Percentiles rank a stretch among this genome's conserved stretches.
These are phyloP conservation scores for Salvia splendens DNA, from an alignment of 257 asterid species.

Conservation along the genomic window DNA sequence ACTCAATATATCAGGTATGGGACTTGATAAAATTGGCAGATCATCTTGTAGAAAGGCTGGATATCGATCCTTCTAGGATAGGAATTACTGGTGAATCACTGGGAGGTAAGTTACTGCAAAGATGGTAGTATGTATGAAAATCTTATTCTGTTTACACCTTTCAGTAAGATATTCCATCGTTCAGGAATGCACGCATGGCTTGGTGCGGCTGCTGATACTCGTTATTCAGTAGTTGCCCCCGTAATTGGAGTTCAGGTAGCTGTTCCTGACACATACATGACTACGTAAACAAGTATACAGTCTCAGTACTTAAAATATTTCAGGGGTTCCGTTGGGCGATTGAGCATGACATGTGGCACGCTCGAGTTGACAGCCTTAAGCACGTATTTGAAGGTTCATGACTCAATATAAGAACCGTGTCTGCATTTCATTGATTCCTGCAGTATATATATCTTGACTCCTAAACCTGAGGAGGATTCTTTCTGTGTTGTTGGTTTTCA, in stretches of 20 bases:
- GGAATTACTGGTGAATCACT: constrained; percentile 98
- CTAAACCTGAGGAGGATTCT: background rate
- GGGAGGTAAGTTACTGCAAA: constrained; percentile 65
- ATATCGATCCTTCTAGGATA: constrained; percentile 68
- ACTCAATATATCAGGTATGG: constrained; percentile 62
- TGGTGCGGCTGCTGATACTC: constrained; percentile 82
- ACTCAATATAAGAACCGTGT: background rate
- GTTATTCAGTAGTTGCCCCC: constrained; percentile 84
- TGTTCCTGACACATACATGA: background rate
- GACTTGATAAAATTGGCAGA: constrained; percentile 84
- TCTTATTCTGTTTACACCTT: constrained; percentile 23
- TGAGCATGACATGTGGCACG: constrained; percentile 84
- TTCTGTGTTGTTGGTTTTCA: constrained; percentile 41
- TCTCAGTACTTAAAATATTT: constrained; percentile 13
- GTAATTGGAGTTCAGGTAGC: constrained; percentile 90
- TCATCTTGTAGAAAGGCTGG: constrained; percentile 73
- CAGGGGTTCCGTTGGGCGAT: constrained; percentile 98
- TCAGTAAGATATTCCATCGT: constrained; percentile 26
- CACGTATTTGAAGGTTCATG: constrained; percentile 76
- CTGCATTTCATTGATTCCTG: too few species aligned
- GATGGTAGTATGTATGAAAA: constrained; percentile 2
- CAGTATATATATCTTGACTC: constrained; percentile 24
- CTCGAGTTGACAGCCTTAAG: constrained; percentile 85
- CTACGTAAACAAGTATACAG: constrained; percentile 1
- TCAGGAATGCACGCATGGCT: constrained; percentile 99